These are phyloP conservation scores for Boletellus sp. DNA, from an alignment of 768 basidiomycete genomes.

Conservation along the genomic window DNA sequence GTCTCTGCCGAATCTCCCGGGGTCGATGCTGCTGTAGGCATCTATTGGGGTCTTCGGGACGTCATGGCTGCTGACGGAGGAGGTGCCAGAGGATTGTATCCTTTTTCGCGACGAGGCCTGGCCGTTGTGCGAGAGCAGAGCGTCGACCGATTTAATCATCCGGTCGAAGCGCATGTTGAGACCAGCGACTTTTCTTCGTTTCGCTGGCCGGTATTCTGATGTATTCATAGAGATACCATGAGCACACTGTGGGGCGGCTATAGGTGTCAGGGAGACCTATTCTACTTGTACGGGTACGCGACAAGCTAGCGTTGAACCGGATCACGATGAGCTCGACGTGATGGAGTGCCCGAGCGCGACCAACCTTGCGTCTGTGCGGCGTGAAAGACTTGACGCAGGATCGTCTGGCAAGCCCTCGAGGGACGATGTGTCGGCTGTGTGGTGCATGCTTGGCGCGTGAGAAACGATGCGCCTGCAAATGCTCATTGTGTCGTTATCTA, in stretches of 20 bases:
- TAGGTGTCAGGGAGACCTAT: constrained; percentile 12
- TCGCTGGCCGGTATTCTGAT: constrained; percentile 26
- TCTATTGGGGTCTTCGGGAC: constrained; percentile 41
- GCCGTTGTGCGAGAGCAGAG: constrained; percentile 26
- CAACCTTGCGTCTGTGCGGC: constrained; percentile 9
- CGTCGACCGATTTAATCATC: constrained; percentile 61
- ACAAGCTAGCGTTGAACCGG: constrained; percentile 1
- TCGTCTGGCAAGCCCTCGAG: constrained; percentile 1
- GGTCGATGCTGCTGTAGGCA: constrained; percentile 34
- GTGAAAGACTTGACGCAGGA: constrained; percentile 13
- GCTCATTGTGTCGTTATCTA: constrained; percentile 7
- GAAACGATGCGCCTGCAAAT: background rate
- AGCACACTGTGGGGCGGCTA: background rate
- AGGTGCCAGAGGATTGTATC: constrained; percentile 40
- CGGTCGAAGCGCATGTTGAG: constrained; percentile 61
- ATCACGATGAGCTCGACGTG: background rate
- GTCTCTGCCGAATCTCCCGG: constrained; percentile 35
- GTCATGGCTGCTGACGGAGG: constrained; percentile 42
- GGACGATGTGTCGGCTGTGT: background rate
- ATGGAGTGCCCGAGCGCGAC: background rate
- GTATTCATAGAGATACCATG: constrained; percentile 5
- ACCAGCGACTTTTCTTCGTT: constrained; percentile 46
- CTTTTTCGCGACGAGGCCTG: constrained; percentile 29
- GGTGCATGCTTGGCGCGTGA: background rate
- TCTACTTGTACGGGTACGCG: background rate